Percentiles rank a stretch among this genome's conserved stretches.
Conservation (phyloP, 2,329 filamentous ascomycete species). For the Triangularia setosa region DNA sequence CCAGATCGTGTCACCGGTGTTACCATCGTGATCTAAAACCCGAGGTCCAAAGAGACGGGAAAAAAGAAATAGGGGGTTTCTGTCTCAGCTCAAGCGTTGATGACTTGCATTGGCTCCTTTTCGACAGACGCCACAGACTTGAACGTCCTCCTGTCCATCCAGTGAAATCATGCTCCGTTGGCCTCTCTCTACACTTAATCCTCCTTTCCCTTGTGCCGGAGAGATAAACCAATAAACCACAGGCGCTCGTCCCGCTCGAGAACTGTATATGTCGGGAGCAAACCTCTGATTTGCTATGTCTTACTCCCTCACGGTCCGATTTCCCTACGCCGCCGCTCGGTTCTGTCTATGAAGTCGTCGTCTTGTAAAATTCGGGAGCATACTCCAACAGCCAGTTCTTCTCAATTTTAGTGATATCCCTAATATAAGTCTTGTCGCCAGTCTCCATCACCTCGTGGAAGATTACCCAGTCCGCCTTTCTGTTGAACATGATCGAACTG, state of each 20-base stretch:
- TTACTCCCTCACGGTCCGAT: slow-evolving; percentile 2
- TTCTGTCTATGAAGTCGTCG: slow-evolving; percentile 43
- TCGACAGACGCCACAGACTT: background rate
- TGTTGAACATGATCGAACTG: slow-evolving; percentile 90
- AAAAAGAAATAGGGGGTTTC: background rate
- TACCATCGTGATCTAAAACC: background rate
- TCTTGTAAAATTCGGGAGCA: slow-evolving; percentile 75
- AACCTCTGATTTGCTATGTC: background rate
- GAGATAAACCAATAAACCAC: background rate
- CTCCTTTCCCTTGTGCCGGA: background rate
- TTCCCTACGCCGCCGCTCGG: background rate
- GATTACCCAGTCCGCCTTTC: slow-evolving; percentile 93
- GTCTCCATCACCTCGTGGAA: slow-evolving; percentile 94
- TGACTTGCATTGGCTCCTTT: background rate
- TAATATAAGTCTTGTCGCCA: slow-evolving; percentile 80
- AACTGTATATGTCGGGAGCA: background rate
- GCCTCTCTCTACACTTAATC: background rate
- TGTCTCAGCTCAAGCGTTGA: background rate
- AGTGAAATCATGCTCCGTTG: background rate
- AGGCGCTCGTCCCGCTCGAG: background rate
- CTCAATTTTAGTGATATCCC: slow-evolving; percentile 89
- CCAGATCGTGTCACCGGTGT: background rate
- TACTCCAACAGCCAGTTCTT: slow-evolving; percentile 90
- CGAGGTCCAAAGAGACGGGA: background rate
- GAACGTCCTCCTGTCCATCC: background rate